A percentile compares a stretch with the other conserved stretches of the same genome.
Conservation (phyloP, 108 stramenopile genomes). For the Fistulifera solaris region DNA sequence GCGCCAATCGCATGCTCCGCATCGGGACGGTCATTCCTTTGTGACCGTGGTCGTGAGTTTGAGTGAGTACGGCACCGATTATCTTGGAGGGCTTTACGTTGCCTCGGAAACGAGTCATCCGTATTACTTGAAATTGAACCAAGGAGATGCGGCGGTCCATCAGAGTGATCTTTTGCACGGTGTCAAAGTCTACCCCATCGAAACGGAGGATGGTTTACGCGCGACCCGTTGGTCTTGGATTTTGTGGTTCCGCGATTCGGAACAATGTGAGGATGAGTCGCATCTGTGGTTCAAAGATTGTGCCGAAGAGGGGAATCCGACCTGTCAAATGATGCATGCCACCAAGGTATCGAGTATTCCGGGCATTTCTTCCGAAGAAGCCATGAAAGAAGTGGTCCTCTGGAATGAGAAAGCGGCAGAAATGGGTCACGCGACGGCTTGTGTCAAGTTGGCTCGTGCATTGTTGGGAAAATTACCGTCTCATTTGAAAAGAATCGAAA, state of each 20-base stretch:
- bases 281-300: conserved; percentile 5
- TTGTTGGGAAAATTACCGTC: conserved; percentile 2
- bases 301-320: conserved; percentile 6
- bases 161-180: conserved; percentile 10
- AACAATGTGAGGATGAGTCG: conserved; percentile 5
- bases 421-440: conserved; percentile 2
- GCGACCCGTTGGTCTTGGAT: conserved; percentile 11
- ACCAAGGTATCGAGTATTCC: not conserved
- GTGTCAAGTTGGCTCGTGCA: conserved; percentile 9
- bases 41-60: conserved; percentile 13
- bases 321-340: conserved; percentile 8
- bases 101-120: conserved; percentile 6
- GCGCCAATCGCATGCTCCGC: conserved; percentile 8
- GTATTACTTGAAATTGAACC: not conserved
- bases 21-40: conserved; percentile 8
- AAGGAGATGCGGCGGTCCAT: conserved; percentile 12
- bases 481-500: not conserved
- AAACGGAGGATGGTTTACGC: not conserved
- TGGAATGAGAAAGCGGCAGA: not conserved
- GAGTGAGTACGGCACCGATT: conserved; percentile 7
- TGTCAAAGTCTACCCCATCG: conserved; percentile 6
- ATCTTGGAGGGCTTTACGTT: conserved; percentile 9
- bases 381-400: not conserved
- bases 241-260: conserved; percentile 13
- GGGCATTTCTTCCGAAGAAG: not conserved